These are phyloP conservation scores for Rhodotorula glutinis DNA, from an alignment of 1,284 basidiomycete species.

Conservation along the genomic window DNA sequence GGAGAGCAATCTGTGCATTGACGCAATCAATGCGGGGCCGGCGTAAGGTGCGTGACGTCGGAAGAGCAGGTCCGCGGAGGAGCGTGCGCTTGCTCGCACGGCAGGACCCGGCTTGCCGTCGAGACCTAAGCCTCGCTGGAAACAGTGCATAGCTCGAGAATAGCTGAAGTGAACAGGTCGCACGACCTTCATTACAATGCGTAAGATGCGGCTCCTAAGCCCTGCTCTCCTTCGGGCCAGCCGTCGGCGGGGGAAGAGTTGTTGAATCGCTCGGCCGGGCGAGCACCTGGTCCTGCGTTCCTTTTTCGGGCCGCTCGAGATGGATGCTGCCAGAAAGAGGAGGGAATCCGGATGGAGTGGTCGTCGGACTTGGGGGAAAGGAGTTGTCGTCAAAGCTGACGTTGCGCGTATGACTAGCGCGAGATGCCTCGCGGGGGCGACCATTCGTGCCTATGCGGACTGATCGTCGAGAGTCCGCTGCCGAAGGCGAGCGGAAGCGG, in stretches of 20 bases:
- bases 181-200: too few relatives aligned
- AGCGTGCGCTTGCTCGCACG: background rate
- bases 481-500: background rate
- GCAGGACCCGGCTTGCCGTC: too few relatives aligned
- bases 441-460: background rate
- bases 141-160: too few relatives aligned
- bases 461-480: background rate
- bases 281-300: background rate
- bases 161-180: too few relatives aligned
- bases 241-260: background rate
- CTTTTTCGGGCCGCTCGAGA: background rate
- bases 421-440: background rate
- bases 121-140: too few relatives aligned
- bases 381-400: conserved; percentile 1
- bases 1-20: too few relatives aligned
- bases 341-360: background rate
- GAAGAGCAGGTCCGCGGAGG: background rate
- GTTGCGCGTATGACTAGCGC: conserved; percentile 2
- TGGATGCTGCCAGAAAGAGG: conserved; percentile 7
- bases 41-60: background rate
- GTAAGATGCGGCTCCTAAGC: too few relatives aligned
- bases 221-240: too few relatives aligned
- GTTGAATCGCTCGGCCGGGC: background rate
- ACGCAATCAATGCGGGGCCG: too few relatives aligned
- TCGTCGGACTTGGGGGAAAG: background rate